Percentiles rank a stretch among this genome's conserved stretches.
These are phyloP conservation scores for Beauveria australis DNA, from an alignment of 2,329 filamentous ascomycete genomes.

Conservation along the genomic window DNA sequence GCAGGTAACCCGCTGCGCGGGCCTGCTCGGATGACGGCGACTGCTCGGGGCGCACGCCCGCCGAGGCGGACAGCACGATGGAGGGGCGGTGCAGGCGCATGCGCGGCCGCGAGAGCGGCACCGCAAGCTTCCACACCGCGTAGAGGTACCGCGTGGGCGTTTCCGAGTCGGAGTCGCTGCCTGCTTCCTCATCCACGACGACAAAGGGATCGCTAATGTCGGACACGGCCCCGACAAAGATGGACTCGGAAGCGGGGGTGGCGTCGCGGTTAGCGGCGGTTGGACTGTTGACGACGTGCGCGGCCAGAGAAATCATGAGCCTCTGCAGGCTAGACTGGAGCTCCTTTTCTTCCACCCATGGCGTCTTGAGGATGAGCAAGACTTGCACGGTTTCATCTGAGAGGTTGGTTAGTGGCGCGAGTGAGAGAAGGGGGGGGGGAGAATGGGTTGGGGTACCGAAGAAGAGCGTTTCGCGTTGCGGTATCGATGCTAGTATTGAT, in stretches of 20 bases:
- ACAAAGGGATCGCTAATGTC: conserved; percentile 43
- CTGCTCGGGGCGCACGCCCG: conserved; percentile 47
- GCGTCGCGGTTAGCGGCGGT: conserved; percentile 36
- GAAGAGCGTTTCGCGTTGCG: conserved; percentile 57
- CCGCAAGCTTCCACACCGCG: conserved; percentile 51
- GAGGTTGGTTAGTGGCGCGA: conserved; percentile 29
- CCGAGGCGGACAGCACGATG: conserved; percentile 55
- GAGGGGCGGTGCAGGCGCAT: conserved; percentile 59
- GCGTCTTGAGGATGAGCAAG: conserved; percentile 59
- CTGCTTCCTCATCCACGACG: conserved; percentile 33
- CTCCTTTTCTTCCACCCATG: conserved; percentile 46
- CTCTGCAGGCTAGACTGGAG: conserved; percentile 53
- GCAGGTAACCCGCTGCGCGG: conserved; percentile 54
- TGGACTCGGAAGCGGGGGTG: conserved; percentile 40
- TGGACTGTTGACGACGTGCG: conserved; percentile 53
- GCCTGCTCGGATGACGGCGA: conserved; percentile 17
- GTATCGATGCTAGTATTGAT: conserved; percentile 47
- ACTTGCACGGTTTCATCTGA: conserved; percentile 67
- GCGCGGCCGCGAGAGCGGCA: conserved; percentile 51
- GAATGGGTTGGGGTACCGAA: conserved; percentile 50
- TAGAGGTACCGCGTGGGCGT: conserved; percentile 34
- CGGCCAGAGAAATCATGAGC: conserved; percentile 59
- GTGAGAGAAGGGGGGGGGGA: conserved; percentile 17
- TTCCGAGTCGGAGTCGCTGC: conserved; percentile 18
- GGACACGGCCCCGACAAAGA: conserved; percentile 48